phyloP scores from a whole-genome alignment of 2,329 filamentous ascomycete species.

The Huntiella savannae region DNA sequence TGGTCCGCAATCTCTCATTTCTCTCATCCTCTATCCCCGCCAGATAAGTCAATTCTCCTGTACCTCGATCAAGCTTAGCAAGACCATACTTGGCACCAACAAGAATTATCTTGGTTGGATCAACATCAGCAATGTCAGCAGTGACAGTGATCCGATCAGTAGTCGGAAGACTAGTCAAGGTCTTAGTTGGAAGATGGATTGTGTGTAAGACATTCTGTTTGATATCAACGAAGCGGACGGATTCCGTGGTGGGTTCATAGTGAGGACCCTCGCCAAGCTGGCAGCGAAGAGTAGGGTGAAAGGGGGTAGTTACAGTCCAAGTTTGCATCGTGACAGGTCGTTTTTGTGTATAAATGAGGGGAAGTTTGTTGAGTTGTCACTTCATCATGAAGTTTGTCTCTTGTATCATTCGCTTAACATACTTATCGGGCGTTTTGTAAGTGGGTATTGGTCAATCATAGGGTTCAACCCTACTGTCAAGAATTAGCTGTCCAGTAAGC shows the following conservation, averaged over 20 bases:
- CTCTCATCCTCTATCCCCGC: slow-evolving; percentile 25
- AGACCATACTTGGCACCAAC: slow-evolving; percentile 67
- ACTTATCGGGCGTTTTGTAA: too few species aligned
- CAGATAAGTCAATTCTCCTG: slow-evolving; percentile 35
- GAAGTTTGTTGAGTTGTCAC: background rate
- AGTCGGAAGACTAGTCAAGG: slow-evolving; percentile 40
- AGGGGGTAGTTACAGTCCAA: slow-evolving; percentile 33
- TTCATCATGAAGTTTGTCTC: background rate
- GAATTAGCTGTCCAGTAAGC: too few species aligned
- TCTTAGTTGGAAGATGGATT: slow-evolving; percentile 43
- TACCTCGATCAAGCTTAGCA: slow-evolving; percentile 51
- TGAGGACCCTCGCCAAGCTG: slow-evolving; percentile 56
- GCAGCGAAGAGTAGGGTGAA: slow-evolving; percentile 42
- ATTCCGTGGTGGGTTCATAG: slow-evolving; percentile 46
- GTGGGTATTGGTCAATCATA: too few species aligned
- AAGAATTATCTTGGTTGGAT: slow-evolving; percentile 45
- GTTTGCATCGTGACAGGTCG: slow-evolving; percentile 19
- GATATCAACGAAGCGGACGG: slow-evolving; percentile 67
- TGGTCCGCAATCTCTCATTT: slow-evolving; percentile 43
- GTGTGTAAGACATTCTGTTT: slow-evolving; percentile 55
- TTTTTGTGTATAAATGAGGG: background rate
- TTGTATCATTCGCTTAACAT: too few species aligned
- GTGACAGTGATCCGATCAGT: slow-evolving; percentile 45
- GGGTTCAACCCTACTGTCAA: too few species aligned
- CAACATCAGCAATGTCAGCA: slow-evolving; percentile 53